Evolutionary conservation across 2,329 filamentous ascomycete species (phyloP), one percentile per base, ranked within the genome.

Genomic region (Nakataea oryzae): DNA sequence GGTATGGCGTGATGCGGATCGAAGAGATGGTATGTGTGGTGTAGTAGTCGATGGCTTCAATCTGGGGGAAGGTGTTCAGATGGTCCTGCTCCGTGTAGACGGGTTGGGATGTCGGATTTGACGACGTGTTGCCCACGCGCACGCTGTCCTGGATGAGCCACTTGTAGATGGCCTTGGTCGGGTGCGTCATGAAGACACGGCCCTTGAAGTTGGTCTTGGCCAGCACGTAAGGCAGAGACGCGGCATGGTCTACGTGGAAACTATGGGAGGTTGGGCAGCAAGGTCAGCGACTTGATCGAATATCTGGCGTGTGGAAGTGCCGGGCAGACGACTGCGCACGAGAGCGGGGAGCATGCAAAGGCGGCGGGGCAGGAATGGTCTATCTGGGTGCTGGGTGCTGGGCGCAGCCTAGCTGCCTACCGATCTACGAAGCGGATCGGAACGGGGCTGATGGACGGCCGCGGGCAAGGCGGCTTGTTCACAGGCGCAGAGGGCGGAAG

Each of bases 81-180:
- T 97, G 93, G 71, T 99, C 95, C 68, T 93, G 88, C 75, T 99
- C 95, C 1, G 91, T 97, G 73, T 97, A 99, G 57, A 97, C 86
- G 71, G 91, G 81, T 80, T 95, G 82, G 70, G 90, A 81, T 0
- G 79, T 81, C 61, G 80, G 77, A 66, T 85, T 84, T 12, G 84
- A 85, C 2, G 84, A 86, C 5, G 83, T 86, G 70, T 86, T 89
- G 72, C 88, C 89, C 32, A 99, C 93, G 63, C 95, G 88, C 57
- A 99, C 91, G 67, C 92, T 96, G 75, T 99, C 95, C 74, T 96
- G 92, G 65, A 97, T 97, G 60, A 97, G 86, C 93, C 95, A 97
- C 77, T 97, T 97, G 83, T 99, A 99, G 73, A 99, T 99, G 69
- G 95, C 95, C 75, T 99, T 97, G 58, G 95, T 99, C 1, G 95